Evolutionary conservation across 495 filamentous ascomycete genomes (phyloP), one percentile per base, ranked within the genome.

Genomic region (Hypomontagnella submonticulosa): DNA sequence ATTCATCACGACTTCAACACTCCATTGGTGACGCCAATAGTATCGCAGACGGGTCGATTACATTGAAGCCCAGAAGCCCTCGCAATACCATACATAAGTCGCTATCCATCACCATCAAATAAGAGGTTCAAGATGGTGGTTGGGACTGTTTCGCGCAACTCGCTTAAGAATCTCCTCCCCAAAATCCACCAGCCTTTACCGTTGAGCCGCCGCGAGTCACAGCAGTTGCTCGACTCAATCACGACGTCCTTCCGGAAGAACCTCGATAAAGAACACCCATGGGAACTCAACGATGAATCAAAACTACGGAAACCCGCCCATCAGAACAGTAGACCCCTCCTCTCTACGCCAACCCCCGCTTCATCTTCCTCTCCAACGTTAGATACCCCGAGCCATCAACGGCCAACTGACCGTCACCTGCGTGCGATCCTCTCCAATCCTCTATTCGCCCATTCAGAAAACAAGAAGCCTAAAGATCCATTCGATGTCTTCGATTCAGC

Each of bases 211-310:
- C 84, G 82, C 66, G 86, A 92, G 63, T 88, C 89, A 27, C 80
- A 88, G 64, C 84, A 87, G 61, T 80, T 96, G 1, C 86, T 92
- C 54, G 79, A 84, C 20, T 80, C 84, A 53, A 84, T 96, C 59
- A 93, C 89, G 13, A 79, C 81, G 4, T 93, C 90, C n/a, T 96
- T 96, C 75, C 86, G 88, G 54, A 77, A 83, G 36, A 88, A 90
- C 33, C 81, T 96, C 32, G 89, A 93, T 70, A 78, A 75, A 36
- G 85, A 89, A 66, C 85, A 92, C 70, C 84, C 85, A 36, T 73
- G 69, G 61, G 62, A 74, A 12, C 50, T 69, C 34, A 61, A 66
- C 16, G 44, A 67, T 43, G 56, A 63, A n/a, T 57, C 56, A 36
- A 33, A 40, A 7, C 40, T 71, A 9, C 55, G 54, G 36, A 63